Evolutionary conservation across 2,329 filamentous ascomycete species (phyloP), one percentile per base, ranked within the genome.

Genomic region (Pyrenophora seminiperda): DNA sequence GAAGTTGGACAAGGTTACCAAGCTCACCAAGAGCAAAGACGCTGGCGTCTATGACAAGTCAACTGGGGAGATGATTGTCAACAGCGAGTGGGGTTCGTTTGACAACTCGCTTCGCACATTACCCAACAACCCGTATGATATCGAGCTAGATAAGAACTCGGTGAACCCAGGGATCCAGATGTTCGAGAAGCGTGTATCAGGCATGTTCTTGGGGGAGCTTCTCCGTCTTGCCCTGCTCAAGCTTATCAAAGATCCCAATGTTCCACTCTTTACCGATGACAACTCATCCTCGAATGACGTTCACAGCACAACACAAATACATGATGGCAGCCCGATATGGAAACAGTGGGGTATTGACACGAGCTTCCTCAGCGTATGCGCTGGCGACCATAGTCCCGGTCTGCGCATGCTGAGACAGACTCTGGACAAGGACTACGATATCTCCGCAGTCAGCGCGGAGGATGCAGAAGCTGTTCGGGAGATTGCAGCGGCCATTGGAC

Each of bases 71-170:
- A 99, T 99, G 94, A 91, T 99, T 50, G 83, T 99, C 76, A 99
- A 99, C 77, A 93, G 90, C 1, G 94, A 99, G 77, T 99, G 94
- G 94, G 94, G 94, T 55, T 96, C 91, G 49, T 99, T 99, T 67
- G 94, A 99, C 76, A 97, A 97, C 76, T 84, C 89, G 63, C 84
- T 97, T 59, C 90, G 87, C 62, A 89, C 96, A 15, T 81, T 99
- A 32, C 94, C 93, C 37, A 88, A 86, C 65, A 97, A 93, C 0
- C 78, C 84, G 0, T 97, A 91, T 77, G 94, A 99, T 70, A 77
- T 80, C 41, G 81, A 85, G 49, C 81, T 99, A 18, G 93, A 99
- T 73, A 77, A 79, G 48, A 84, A 87, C 53, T 94, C 88, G 59
- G 85, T 90, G 63, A 97, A 99, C 74, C 93, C 92, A 0, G 94